Evolutionary conservation across 805 yeast genomes (phyloP).

Genomic region (Saturnispora kantuleensis): DNA sequence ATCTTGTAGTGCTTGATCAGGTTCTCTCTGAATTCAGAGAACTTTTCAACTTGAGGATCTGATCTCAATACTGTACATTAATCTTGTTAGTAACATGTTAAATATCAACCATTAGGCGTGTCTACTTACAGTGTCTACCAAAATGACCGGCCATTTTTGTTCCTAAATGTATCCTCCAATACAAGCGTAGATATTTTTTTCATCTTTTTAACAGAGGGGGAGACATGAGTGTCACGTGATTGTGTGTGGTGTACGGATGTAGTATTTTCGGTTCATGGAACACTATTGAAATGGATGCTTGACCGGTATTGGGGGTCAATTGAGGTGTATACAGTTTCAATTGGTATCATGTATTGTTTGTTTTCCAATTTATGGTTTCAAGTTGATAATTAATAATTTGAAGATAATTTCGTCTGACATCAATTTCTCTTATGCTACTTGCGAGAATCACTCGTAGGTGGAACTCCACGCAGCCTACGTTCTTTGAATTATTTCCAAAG

Average conservation of each 20-base stretch:
- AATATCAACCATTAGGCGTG: not conserved
- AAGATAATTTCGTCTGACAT: too few species aligned
- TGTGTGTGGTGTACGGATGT: slow-evolving; percentile 5
- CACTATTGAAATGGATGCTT: too few species aligned
- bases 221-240: too few species aligned
- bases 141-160: slow-evolving; percentile 24
- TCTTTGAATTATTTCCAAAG: slow-evolving; percentile 63
- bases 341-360: too few species aligned
- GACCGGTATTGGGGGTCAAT: too few species aligned
- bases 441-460: not conserved
- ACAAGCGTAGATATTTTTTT: not conserved
- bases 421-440: too few species aligned
- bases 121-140: slow-evolving; percentile 26
- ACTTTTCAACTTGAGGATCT: slow-evolving; percentile 26
- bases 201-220: not conserved
- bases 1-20: slow-evolving; percentile 24
- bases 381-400: too few species aligned
- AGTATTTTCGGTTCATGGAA: not conserved
- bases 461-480: slow-evolving; percentile 15
- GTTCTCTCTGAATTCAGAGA: slow-evolving; percentile 24
- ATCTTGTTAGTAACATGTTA: slow-evolving; percentile 1
- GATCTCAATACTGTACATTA: slow-evolving; percentile 20
- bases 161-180: not conserved
- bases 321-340: too few species aligned
- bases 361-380: too few species aligned